phyloP scores from a whole-genome alignment of 2,329 filamentous ascomycete species.

The Decorospora gaudefroyi region DNA sequence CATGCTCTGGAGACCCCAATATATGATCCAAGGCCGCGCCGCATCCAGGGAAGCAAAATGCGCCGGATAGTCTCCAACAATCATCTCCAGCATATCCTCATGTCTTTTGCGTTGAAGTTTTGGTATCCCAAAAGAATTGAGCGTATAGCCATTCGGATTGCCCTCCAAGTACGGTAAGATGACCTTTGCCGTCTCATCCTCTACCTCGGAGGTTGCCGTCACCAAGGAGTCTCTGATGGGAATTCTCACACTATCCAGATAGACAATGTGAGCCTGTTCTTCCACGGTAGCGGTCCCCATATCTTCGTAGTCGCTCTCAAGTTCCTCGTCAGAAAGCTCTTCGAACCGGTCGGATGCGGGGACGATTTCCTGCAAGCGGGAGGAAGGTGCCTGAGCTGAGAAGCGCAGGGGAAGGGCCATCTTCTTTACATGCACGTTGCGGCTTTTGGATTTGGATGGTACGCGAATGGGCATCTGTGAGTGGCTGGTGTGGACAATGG shows the following conservation, averaged over 20 bases:
- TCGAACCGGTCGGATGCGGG: constrained; percentile 36
- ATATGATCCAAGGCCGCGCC: constrained; percentile 89
- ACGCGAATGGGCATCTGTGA: constrained; percentile 22
- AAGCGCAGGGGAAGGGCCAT: constrained; percentile 34
- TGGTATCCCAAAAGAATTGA: constrained; percentile 75
- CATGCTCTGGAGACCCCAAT: constrained; percentile 84
- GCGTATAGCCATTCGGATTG: constrained; percentile 56
- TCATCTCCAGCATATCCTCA: constrained; percentile 63
- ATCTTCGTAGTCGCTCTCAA: constrained; percentile 44
- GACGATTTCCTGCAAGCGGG: constrained; percentile 36
- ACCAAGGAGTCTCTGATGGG: constrained; percentile 67
- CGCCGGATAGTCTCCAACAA: constrained; percentile 65
- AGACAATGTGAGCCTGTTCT: constrained; percentile 37
- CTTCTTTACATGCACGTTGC: constrained; percentile 17
- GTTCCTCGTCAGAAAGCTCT: constrained; percentile 43
- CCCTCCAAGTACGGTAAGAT: constrained; percentile 69
- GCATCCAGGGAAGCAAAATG: constrained; percentile 78
- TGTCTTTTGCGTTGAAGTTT: constrained; percentile 68
- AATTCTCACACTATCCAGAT: constrained; percentile 47
- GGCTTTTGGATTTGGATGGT: constrained; percentile 6
- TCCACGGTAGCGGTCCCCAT: constrained; percentile 37
- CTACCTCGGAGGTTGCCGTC: constrained; percentile 69
- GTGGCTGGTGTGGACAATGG: constrained; percentile 35
- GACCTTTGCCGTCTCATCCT: constrained; percentile 69
- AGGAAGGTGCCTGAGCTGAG: constrained; percentile 27